Percentiles rank a stretch among this genome's conserved stretches.
Evolutionary conservation across 1,284 basidiomycete species (phyloP).

Genomic region (Cutaneotrichosporon arboriforme): DNA sequence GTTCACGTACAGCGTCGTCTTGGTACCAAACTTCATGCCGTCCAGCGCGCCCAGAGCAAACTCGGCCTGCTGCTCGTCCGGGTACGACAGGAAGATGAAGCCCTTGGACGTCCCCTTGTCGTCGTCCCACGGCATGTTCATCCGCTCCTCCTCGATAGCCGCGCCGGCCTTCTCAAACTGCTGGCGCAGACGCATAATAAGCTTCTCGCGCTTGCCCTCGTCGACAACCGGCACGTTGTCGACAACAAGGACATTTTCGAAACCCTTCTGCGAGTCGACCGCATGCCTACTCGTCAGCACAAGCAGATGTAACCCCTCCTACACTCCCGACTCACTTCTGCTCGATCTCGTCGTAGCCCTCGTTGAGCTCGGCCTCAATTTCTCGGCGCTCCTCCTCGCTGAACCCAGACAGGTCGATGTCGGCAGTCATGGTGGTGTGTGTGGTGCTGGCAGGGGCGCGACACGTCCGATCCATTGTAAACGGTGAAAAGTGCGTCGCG

Average conservation of each 20-base stretch:
- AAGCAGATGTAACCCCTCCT: background rate
- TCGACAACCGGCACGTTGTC: constrained; percentile 62
- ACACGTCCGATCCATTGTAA: too few species aligned
- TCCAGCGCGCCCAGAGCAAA: constrained; percentile 75
- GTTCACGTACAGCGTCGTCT: constrained; percentile 84
- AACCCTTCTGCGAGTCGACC: constrained; percentile 66
- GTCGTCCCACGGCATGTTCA: constrained; percentile 80
- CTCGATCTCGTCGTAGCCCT: constrained; percentile 81
- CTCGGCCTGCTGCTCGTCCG: constrained; percentile 71
- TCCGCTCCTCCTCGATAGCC: constrained; percentile 66
- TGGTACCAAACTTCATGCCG: constrained; percentile 73
- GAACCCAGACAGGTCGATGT: constrained; percentile 17
- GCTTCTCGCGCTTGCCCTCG: constrained; percentile 67
- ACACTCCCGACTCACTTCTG: constrained; percentile 66
- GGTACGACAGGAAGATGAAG: constrained; percentile 86
- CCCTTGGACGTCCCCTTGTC: constrained; percentile 75
- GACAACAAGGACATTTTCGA: constrained; percentile 28
- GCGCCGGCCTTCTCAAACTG: constrained; percentile 75
- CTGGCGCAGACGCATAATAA: constrained; percentile 71
- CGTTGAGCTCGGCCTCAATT: constrained; percentile 58
- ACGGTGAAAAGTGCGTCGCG: too few species aligned
- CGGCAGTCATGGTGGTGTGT: constrained; percentile 7
- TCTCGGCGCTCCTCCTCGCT: constrained; percentile 57
- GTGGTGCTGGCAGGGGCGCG: background rate
- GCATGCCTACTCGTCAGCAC: constrained; percentile 58